Evolutionary conservation across 2,329 filamentous ascomycete species (phyloP), one percentile per base, ranked within the genome.

Genomic region (Pyrenophora graminea): DNA sequence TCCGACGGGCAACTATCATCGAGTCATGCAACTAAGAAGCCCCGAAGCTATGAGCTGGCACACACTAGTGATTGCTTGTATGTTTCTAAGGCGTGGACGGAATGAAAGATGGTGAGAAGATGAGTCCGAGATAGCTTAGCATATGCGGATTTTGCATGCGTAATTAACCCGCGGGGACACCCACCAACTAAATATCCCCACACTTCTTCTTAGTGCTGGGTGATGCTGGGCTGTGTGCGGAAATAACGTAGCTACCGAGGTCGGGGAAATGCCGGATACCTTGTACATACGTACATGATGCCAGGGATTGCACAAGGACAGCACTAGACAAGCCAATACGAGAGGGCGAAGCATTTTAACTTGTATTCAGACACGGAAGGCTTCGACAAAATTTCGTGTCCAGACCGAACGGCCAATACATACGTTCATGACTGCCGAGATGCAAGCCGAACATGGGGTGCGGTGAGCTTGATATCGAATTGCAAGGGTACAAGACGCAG

Each of bases 181-280:
- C 38, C 4, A 34, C 48, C 44, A 39, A 27, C 27, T 47, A 38
- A 46, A 40, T 31, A 23, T 37, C 30, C 36, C 34, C 23, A 43
- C 48, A 48, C 15, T 6, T 13, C 13, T 31, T 55, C 13, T 31
- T 55, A 47, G 48, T 41, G 43, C 13, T 39, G 44, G 55, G 48
- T 54, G 62, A 62, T 67, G 37, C 31, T 44, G 34, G 36, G 18
- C n/a, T 6, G 30, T 37, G 51, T 61, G 61, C 63, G 64, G 66
- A 63, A 63, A 66, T 54, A 45, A 45, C 9, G 17, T 19, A 30
- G 38, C 19, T 61, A 51, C 65, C 66, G 66, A 70, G 66, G 66
- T 67, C 61, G 59, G 47, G 43, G 30, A 54, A 48, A 50, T 23
- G 42, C 37, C n/a, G 5, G 30, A 15, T 18, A 31, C 25, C 7